Percentiles rank a stretch among this genome's conserved stretches.
Evolutionary conservation across 257 asterid genomes (phyloP).

Genomic region (Phtheirospermum japonicum): DNA sequence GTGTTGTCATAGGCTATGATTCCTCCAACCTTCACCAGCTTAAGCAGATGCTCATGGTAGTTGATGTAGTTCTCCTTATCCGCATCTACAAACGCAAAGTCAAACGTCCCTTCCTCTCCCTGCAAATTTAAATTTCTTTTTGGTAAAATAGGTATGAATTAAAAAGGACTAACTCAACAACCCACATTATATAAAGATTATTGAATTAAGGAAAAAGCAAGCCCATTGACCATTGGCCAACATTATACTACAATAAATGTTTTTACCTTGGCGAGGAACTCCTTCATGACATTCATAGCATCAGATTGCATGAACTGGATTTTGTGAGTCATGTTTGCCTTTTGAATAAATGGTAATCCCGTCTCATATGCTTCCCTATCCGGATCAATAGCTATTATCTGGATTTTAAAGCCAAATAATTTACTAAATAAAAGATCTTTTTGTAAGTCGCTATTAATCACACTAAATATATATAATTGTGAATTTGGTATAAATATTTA

Average conservation of each 20-base stretch:
- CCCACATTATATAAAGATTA: no score
- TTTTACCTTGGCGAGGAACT: neutral
- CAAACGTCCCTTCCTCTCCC: conserved; percentile 61
- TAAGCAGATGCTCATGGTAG: conserved; percentile 51
- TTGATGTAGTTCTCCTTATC: conserved; percentile 59
- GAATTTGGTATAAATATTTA: no score
- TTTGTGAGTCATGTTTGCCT: conserved; percentile 8
- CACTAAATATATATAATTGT: no score
- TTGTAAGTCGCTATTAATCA: no score
- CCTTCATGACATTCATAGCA: neutral
- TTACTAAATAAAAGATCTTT: no score
- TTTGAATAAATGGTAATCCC: neutral
- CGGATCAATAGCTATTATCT: neutral
- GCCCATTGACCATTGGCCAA: no score
- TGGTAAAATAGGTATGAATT: no score
- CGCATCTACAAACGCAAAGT: conserved; percentile 70
- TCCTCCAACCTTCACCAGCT: conserved; percentile 57
- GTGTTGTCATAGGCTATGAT: conserved; percentile 66
- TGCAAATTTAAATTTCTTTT: conserved; percentile 1
- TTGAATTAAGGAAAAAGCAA: no score
- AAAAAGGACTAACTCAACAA: no score
- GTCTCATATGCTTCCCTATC: conserved; percentile 9
- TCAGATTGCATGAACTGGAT: neutral
- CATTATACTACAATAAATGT: no score
- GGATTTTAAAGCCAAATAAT: no score